A percentile compares a stretch with the other conserved stretches of the same genome.
These are phyloP conservation scores for Fraxinus angustifolia DNA, from an alignment of 305 asterid species.

Conservation along the genomic window DNA sequence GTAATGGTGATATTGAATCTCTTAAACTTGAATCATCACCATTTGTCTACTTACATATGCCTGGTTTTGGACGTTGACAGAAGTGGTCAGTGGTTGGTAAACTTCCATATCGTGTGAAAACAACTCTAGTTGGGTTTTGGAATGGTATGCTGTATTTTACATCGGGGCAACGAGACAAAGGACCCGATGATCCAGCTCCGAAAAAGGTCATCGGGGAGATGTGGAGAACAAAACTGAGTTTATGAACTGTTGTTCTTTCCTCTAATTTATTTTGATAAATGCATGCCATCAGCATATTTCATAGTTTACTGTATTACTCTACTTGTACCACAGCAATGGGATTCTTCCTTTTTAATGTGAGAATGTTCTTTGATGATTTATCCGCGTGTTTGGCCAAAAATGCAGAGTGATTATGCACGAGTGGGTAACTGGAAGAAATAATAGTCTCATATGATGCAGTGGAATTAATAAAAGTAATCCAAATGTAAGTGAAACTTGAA, in stretches of 20 bases:
- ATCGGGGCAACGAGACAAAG: constrained; percentile 94
- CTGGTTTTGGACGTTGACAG: constrained; percentile 35
- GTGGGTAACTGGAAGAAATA: not conserved
- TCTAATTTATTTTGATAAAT: not conserved
- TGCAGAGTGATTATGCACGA: not conserved
- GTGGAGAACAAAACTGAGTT: constrained; percentile 83
- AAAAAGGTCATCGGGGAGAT: constrained; percentile 83
- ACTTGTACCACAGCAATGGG: not conserved
- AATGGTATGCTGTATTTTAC: constrained; percentile 87
- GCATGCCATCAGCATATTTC: not conserved
- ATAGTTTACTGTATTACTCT: not conserved
- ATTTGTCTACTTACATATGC: constrained; percentile 4
- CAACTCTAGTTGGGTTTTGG: constrained; percentile 93
- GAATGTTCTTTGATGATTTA: not conserved
- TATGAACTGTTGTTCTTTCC: constrained; percentile 25
- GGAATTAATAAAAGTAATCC: not conserved
- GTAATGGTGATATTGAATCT: not conserved
- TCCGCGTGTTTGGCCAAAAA: not conserved
- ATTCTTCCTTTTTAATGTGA: not conserved
- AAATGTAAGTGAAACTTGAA: not conserved
- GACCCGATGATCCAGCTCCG: constrained; percentile 83
- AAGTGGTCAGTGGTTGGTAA: constrained; percentile 87
- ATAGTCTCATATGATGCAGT: not conserved
- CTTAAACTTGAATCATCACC: not conserved
- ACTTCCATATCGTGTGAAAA: constrained; percentile 87